phyloP scores from a whole-genome alignment of 768 basidiomycete genomes.

The Tricholoma terreum region DNA sequence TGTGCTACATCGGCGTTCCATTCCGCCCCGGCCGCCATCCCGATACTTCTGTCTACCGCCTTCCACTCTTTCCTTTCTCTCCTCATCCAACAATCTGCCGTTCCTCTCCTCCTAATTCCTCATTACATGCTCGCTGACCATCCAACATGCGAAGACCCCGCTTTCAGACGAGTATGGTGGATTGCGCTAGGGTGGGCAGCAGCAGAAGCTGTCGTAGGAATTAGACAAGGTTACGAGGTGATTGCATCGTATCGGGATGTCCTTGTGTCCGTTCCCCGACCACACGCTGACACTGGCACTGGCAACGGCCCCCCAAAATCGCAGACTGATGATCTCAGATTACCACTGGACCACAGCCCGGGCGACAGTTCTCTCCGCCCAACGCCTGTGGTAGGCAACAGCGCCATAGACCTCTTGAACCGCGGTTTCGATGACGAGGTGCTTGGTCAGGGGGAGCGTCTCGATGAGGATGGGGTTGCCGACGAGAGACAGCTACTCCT shows the following conservation, averaged over 20 bases:
- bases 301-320: neutral
- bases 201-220: conserved; percentile 61
- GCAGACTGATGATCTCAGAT: neutral
- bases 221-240: conserved; percentile 69
- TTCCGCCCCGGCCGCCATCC: conserved; percentile 24
- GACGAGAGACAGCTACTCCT: conserved; percentile 30
- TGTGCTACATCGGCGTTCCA: conserved; percentile 30
- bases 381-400: neutral
- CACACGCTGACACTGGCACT: neutral
- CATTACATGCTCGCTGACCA: conserved; percentile 37
- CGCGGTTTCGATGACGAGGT: conserved; percentile 16
- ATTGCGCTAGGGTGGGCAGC: conserved; percentile 72
- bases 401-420: conserved; percentile 13
- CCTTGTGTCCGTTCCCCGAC: conserved; percentile 42
- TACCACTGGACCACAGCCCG: neutral
- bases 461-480: conserved; percentile 25
- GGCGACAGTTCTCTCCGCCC: neutral
- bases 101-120: conserved; percentile 52
- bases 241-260: conserved; percentile 68
- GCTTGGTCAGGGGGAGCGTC: conserved; percentile 3
- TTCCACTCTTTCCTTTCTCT: conserved; percentile 51
- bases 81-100: conserved; percentile 49
- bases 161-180: conserved; percentile 75
- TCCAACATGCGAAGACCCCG: conserved; percentile 52
- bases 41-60: conserved; percentile 36